These are phyloP conservation scores for Lizonia empirigonia DNA, from an alignment of 2,329 filamentous ascomycete species.

Conservation along the genomic window DNA sequence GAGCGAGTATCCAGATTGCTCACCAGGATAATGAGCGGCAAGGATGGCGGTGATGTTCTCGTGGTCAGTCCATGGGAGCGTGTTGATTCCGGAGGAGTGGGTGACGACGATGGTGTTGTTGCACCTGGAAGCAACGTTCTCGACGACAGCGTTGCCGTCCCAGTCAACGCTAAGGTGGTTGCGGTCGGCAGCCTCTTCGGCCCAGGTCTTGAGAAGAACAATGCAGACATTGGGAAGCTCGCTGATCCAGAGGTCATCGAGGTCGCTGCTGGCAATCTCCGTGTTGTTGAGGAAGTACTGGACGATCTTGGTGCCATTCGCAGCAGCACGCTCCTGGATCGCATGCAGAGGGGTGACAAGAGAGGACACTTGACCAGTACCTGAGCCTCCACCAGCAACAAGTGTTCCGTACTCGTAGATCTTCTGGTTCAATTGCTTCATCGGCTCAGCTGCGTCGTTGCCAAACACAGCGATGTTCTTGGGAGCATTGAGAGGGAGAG, in stretches of 20 bases:
- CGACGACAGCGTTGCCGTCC: constrained; percentile 50
- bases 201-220: constrained; percentile 65
- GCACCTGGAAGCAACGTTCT: constrained; percentile 54
- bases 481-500: constrained; percentile 60
- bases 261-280: constrained; percentile 40
- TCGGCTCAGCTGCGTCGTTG: constrained; percentile 54
- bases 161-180: constrained; percentile 50
- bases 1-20: constrained; percentile 50
- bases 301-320: constrained; percentile 49
- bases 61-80: constrained; percentile 50
- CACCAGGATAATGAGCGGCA: constrained; percentile 50
- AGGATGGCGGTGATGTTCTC: constrained; percentile 53
- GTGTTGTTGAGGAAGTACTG: constrained; percentile 53
- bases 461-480: constrained; percentile 57
- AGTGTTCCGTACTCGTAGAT: constrained; percentile 52
- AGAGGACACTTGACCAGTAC: constrained; percentile 50
- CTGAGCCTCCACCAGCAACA: constrained; percentile 50
- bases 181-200: constrained; percentile 54
- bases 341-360: constrained; percentile 51
- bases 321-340: constrained; percentile 41
- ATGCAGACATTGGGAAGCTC: constrained; percentile 55
- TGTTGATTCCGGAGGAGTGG: constrained; percentile 52
- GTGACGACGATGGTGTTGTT: constrained; percentile 59
- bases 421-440: constrained; percentile 50
- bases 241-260: constrained; percentile 35